Conservation (phyloP, 23 red algal genomes). For the Gracilaria caudata region DNA sequence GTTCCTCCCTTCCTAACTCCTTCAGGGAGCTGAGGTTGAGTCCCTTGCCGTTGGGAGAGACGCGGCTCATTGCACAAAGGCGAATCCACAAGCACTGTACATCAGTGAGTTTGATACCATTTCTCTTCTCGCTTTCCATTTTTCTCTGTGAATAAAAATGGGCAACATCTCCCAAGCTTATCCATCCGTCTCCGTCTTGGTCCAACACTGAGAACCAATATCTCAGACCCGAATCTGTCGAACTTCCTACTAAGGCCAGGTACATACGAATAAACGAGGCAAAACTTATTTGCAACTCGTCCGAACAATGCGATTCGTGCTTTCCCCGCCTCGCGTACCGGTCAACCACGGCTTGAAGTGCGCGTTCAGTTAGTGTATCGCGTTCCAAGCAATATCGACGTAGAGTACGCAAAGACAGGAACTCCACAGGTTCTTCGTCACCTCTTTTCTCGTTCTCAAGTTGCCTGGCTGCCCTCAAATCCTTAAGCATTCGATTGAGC, state of each 20-base stretch:
- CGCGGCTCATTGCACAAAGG: constrained; percentile 59
- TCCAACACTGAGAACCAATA: constrained; percentile 83
- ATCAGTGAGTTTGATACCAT: constrained; percentile 50
- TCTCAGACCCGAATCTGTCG: constrained; percentile 48
- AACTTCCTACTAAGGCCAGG: constrained; percentile 40
- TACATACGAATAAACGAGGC: constrained; percentile 59
- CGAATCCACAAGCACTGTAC: constrained; percentile 64
- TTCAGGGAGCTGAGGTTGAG: constrained; percentile 35
- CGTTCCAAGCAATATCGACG: constrained; percentile 47
- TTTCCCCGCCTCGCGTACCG: constrained; percentile 39
- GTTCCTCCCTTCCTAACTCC: constrained; percentile 57
- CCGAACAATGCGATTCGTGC: neutral
- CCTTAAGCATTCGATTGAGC: constrained; percentile 69
- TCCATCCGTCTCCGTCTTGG: constrained; percentile 71
- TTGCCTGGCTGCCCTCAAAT: constrained; percentile 41
- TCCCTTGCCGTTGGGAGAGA: constrained; percentile 34
- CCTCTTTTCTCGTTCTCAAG: constrained; percentile 9
- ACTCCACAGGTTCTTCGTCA: neutral
- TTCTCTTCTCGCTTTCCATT: constrained; percentile 52
- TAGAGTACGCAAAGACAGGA: constrained; percentile 41
- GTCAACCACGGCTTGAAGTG: constrained; percentile 36
- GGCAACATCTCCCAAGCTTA: constrained; percentile 50
- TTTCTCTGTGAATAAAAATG: constrained; percentile 73
- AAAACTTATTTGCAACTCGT: neutral
- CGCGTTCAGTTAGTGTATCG: constrained; percentile 48